Evolutionary conservation across 495 filamentous ascomycete genomes (phyloP).

Genomic region (Massariosphaeria phaeospora): DNA sequence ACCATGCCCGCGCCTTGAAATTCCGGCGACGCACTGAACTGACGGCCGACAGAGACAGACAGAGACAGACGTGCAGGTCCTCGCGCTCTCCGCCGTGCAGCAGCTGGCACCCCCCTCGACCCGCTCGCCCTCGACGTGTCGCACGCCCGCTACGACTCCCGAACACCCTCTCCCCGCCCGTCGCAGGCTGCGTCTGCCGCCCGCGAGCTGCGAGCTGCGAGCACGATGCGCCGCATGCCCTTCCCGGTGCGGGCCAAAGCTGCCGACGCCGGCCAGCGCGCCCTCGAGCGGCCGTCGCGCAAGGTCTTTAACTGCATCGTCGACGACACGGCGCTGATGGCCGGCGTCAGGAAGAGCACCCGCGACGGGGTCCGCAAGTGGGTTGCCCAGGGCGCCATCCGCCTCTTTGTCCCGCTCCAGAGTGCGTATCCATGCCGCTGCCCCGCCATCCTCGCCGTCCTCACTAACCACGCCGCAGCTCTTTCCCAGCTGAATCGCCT

Average conservation of each 20-base stretch:
- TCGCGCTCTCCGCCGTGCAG: background rate
- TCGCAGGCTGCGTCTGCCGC: background rate
- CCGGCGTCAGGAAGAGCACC: constrained; percentile 57
- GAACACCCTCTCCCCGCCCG: background rate
- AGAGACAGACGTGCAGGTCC: background rate
- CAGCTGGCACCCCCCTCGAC: background rate
- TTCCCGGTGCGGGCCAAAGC: constrained; percentile 24
- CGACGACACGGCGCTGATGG: constrained; percentile 66
- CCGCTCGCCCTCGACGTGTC: background rate
- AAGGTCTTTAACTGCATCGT: constrained; percentile 71
- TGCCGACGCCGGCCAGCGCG: constrained; percentile 20
- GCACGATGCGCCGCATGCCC: constrained; percentile 29
- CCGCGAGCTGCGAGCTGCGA: too few species aligned
- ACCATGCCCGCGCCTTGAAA: constrained; percentile 24
- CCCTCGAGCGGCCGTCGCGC: constrained; percentile 36
- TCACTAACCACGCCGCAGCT: constrained; percentile 40
- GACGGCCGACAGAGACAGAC: constrained; percentile 18
- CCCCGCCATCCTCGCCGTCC: background rate
- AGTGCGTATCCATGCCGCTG: constrained; percentile 46
- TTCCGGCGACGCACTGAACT: constrained; percentile 2
- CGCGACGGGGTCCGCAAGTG: constrained; percentile 58
- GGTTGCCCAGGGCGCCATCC: constrained; percentile 59
- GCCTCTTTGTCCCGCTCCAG: constrained; percentile 63
- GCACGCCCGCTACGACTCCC: background rate
- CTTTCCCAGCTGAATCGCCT: constrained; percentile 51